Percentiles rank a stretch among this genome's conserved stretches.
These are phyloP conservation scores for Lagerstroemia fauriei DNA, from an alignment of 441 rosid genomes.

Conservation along the genomic window DNA sequence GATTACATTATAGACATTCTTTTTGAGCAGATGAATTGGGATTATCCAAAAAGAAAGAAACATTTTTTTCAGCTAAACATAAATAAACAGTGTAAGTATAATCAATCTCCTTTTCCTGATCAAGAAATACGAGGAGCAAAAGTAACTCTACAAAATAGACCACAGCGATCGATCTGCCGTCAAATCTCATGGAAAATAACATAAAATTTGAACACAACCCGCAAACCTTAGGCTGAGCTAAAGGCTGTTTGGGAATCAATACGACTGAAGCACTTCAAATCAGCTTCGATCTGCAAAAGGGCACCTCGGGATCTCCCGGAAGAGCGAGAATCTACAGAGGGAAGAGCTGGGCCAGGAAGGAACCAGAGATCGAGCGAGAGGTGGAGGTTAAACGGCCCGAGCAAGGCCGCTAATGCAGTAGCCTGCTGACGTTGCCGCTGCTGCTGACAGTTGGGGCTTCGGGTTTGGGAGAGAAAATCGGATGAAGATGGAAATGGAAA, in stretches of 20 bases:
- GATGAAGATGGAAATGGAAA: slow-evolving; percentile 23
- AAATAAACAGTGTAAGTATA: neutral
- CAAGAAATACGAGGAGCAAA: neutral
- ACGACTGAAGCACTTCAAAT: neutral
- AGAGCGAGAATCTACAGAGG: neutral
- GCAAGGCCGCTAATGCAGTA: neutral
- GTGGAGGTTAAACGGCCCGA: neutral
- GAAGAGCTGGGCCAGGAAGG: neutral
- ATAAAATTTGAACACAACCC: neutral
- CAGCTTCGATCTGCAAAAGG: slow-evolving; percentile 1
- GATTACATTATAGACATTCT: neutral
- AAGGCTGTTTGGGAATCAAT: neutral
- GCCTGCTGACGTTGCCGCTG: neutral
- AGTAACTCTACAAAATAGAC: neutral
- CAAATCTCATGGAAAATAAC: neutral
- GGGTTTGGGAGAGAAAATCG: slow-evolving; percentile 31
- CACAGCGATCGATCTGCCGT: neutral
- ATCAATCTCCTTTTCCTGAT: neutral
- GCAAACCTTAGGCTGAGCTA: neutral
- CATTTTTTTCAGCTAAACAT: neutral
- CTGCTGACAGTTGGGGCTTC: slow-evolving; percentile 22
- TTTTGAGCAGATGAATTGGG: neutral
- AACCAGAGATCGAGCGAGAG: neutral
- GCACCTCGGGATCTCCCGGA: neutral
- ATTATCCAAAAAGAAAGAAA: neutral